phyloP scores from a whole-genome alignment of 441 rosid species.

The Gossypium gossypioides region DNA sequence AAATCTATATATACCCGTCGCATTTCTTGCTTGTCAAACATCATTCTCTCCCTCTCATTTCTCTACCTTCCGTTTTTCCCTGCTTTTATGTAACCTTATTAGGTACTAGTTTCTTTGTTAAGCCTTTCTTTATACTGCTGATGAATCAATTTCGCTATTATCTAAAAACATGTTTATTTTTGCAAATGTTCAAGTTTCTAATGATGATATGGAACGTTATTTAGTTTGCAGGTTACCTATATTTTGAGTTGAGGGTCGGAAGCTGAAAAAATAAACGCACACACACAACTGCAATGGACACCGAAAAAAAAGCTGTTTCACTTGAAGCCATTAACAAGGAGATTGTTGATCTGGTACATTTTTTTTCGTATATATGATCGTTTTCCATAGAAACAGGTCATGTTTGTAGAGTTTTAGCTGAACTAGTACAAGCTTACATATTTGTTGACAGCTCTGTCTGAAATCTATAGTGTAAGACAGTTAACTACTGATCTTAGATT shows the following conservation, averaged over 20 bases:
- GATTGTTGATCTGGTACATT: conserved; percentile 30
- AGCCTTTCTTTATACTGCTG: too few relatives aligned
- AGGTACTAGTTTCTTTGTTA: neutral
- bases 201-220: neutral
- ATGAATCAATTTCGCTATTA: too few relatives aligned
- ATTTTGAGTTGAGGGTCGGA: conserved; percentile 7
- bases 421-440: neutral
- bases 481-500: neutral
- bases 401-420: neutral
- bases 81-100: neutral
- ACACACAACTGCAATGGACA: conserved; percentile 10
- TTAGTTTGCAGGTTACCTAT: conserved; percentile 14
- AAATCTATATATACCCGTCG: neutral
- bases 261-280: conserved; percentile 4
- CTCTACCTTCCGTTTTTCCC: neutral
- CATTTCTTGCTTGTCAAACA: neutral
- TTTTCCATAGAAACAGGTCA: neutral
- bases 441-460: neutral
- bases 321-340: conserved; percentile 37
- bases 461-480: neutral
- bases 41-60: neutral
- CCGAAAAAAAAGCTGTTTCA: conserved; percentile 30
- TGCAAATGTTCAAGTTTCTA: too few relatives aligned
- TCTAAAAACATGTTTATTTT: too few relatives aligned
- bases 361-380: neutral